Evolutionary conservation across 257 asterid species (phyloP), one percentile per base, ranked within the genome.

Genomic region (Primulina huaijiensis): DNA sequence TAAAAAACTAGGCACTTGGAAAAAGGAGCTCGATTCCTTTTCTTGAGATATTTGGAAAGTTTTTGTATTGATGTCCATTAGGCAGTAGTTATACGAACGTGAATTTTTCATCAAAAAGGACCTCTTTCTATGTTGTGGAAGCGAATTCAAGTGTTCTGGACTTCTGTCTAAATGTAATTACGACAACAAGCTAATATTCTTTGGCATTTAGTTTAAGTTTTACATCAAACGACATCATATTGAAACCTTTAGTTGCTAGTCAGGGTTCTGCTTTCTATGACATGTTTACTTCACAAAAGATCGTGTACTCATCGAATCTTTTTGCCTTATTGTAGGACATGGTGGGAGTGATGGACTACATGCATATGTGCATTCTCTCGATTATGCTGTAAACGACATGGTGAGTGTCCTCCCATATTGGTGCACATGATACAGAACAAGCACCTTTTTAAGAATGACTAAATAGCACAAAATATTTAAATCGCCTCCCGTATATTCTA

Each of bases 271-370:
- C 2, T 16, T 62, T 46, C 20, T n/a, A 25, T 0, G 20, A 40
- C 21, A 34, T 11, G 25, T 63, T 64, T 40, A 35, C 17, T 69
- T n/a, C 53, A 35, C n/a, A 31, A 70, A 34, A n/a, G 21, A 62
- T 16, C 17, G 12, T 34, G 4, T 63, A 31, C 52, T 9, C 21
- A 50, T 71, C 17, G 6, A 10, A 3, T 58, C 34, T 31, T 31
- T 62, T 76, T 62, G 3, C 60, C 21, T 50, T 65, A 43, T 70
- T 37, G 57, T 81, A 90, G 98, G 98, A 62, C 98, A 92, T 33
- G 98, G 98, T 33, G 97, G 98, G 73, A 92, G 98, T 61, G 97
- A 90, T 67, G 97, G 96, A 35, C 84, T 92, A 34, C 98, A 92
- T 43, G 98, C 95, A 12, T 92, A 88, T 64, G 96, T 92, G 62